These are phyloP conservation scores for Aspergillus bombycis DNA, from an alignment of 2,329 filamentous ascomycete genomes.

Conservation along the genomic window DNA sequence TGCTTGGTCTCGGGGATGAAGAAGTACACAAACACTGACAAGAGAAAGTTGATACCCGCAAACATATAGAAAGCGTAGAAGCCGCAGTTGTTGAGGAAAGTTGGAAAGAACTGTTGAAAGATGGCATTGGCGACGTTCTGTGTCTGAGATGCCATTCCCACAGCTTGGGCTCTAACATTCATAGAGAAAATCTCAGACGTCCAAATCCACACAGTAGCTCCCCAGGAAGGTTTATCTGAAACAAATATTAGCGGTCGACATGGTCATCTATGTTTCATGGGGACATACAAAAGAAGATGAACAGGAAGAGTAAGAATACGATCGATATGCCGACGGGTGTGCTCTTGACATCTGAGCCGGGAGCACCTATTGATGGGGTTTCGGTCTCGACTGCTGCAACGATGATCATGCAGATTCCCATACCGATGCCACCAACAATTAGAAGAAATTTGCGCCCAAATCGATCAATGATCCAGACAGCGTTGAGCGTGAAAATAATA, in stretches of 20 bases:
- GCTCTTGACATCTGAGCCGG: slow-evolving; percentile 51
- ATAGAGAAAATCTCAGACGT: slow-evolving; percentile 71
- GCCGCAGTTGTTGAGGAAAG: slow-evolving; percentile 63
- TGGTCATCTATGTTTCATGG: slow-evolving; percentile 6
- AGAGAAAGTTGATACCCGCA: slow-evolving; percentile 54
- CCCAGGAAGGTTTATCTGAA: slow-evolving; percentile 68
- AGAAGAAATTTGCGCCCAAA: slow-evolving; percentile 72
- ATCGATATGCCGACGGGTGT: slow-evolving; percentile 67
- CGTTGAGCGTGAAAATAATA: slow-evolving; percentile 73
- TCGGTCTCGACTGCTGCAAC: slow-evolving; percentile 61
- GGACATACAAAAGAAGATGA: slow-evolving; percentile 53
- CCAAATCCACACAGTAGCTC: slow-evolving; percentile 72
- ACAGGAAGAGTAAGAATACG: slow-evolving; percentile 68
- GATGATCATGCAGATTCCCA: slow-evolving; percentile 71
- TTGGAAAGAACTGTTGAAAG: slow-evolving; percentile 72
- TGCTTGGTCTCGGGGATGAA: slow-evolving; percentile 57
- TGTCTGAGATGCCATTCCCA: slow-evolving; percentile 66
- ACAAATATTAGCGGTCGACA: slow-evolving; percentile 26
- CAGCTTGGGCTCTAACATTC: slow-evolving; percentile 72
- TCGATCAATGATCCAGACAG: slow-evolving; percentile 72
- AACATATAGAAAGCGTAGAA: slow-evolving; percentile 62
- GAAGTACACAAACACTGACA: slow-evolving; percentile 56
- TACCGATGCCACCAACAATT: slow-evolving; percentile 68
- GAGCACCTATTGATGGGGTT: slow-evolving; percentile 55
- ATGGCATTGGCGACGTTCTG: slow-evolving; percentile 69